These are phyloP conservation scores for Emmonsiellopsis sp. DNA, from an alignment of 2,329 filamentous ascomycete species.

Conservation along the genomic window DNA sequence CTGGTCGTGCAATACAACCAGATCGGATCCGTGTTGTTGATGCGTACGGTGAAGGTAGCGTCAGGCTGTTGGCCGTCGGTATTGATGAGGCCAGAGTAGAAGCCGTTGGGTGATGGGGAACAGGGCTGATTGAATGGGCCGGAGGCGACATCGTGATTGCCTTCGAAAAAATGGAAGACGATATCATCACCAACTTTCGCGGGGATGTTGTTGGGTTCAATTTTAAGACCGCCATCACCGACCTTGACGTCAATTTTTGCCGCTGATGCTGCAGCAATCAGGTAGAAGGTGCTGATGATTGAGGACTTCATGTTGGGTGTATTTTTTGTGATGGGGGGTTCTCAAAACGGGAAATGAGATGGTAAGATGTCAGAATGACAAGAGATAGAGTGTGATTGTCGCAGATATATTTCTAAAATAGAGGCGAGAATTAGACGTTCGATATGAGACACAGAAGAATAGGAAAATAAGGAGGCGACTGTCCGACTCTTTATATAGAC, in stretches of 20 bases:
- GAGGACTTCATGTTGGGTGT: neutral
- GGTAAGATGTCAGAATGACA: neutral
- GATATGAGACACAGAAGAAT: neutral
- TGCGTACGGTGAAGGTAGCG: slow-evolving; percentile 35
- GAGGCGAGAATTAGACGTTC: neutral
- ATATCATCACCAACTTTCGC: slow-evolving; percentile 8
- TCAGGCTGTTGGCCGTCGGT: slow-evolving; percentile 3
- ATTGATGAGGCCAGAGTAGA: slow-evolving; percentile 11
- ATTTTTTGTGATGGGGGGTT: neutral
- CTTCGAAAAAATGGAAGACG: slow-evolving; percentile 8
- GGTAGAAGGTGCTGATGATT: slow-evolving; percentile 1
- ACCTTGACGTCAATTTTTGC: slow-evolving; percentile 10
- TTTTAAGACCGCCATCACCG: slow-evolving; percentile 7
- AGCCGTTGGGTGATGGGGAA: slow-evolving; percentile 1
- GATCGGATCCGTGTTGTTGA: slow-evolving; percentile 37
- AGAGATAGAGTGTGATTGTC: neutral
- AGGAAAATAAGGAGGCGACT: neutral
- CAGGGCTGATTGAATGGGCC: slow-evolving; percentile 10
- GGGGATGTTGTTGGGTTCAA: slow-evolving; percentile 6
- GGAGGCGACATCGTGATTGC: slow-evolving; percentile 10
- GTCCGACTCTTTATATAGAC: neutral
- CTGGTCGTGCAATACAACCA: slow-evolving; percentile 44
- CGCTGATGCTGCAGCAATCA: slow-evolving; percentile 3
- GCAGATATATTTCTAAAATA: neutral
- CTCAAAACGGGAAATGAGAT: neutral